These are phyloP conservation scores for Colletotrichum chlorophyti DNA, from an alignment of 2,329 filamentous ascomycete genomes.

Conservation along the genomic window DNA sequence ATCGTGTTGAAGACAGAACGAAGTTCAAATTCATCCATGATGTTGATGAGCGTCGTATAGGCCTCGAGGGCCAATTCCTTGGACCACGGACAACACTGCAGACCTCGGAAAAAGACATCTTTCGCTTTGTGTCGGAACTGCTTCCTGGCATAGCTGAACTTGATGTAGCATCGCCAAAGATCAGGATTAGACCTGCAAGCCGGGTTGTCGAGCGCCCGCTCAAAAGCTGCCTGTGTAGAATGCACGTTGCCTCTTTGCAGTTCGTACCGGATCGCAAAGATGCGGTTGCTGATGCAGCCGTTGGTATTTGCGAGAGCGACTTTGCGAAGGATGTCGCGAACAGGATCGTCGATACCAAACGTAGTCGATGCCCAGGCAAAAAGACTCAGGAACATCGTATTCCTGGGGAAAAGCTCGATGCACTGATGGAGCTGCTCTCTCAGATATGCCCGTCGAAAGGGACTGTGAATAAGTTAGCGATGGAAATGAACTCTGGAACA, in stretches of 20 bases:
- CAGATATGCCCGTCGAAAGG: constrained; percentile 72
- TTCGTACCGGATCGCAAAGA: constrained; percentile 61
- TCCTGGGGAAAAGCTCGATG: constrained; percentile 72
- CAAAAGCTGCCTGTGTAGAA: constrained; percentile 58
- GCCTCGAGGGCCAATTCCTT: constrained; percentile 59
- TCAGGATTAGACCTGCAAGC: constrained; percentile 45
- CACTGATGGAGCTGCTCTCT: constrained; percentile 67
- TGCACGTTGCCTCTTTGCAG: constrained; percentile 54
- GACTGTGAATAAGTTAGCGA: constrained; percentile 44
- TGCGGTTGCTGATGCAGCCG: constrained; percentile 51
- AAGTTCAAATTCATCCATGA: constrained; percentile 56
- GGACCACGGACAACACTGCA: constrained; percentile 56
- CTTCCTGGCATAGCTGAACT: constrained; percentile 48
- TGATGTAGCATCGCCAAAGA: constrained; percentile 59
- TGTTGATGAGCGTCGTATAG: constrained; percentile 50
- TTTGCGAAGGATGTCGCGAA: constrained; percentile 69
- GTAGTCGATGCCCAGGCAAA: constrained; percentile 78
- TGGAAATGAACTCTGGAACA: background rate
- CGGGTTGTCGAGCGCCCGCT: constrained; percentile 53
- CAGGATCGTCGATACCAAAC: constrained; percentile 76
- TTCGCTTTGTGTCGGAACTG: constrained; percentile 49
- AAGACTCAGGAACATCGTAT: constrained; percentile 76
- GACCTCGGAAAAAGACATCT: constrained; percentile 55
- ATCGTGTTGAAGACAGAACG: constrained; percentile 55
- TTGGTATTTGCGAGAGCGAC: constrained; percentile 50